A percentile compares a stretch with the other conserved stretches of the same genome.
phyloP scores from a whole-genome alignment of 108 stramenopile genomes.

The Pseudonitzschia delicatissima region DNA sequence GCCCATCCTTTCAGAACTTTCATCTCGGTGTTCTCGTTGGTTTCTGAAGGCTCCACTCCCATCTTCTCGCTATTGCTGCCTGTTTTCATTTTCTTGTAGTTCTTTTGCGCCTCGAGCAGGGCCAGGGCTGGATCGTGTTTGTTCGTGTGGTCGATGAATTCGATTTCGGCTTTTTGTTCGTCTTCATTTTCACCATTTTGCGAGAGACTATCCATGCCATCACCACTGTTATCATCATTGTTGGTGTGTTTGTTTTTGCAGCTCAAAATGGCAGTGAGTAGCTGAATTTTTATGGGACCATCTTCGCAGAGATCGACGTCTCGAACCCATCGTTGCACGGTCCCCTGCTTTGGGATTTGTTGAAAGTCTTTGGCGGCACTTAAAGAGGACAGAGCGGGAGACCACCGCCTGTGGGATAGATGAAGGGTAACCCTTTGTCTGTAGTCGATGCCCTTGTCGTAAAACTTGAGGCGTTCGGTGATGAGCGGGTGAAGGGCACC shows the following conservation, averaged over 20 bases:
- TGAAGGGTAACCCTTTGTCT: constrained; percentile 18
- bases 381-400: constrained; percentile 20
- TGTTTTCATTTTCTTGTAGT: background rate
- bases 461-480: constrained; percentile 9
- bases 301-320: constrained; percentile 7
- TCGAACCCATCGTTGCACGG: constrained; percentile 49
- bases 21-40: background rate
- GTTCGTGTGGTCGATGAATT: background rate
- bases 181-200: background rate
- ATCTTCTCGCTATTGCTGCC: background rate
- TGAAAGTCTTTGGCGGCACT: constrained; percentile 20
- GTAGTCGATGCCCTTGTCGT: constrained; percentile 22
- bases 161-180: background rate
- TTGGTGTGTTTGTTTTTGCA: background rate
- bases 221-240: background rate
- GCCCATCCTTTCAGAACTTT: constrained; percentile 20
- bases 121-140: constrained; percentile 3
- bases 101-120: background rate
- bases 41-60: background rate
- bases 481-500: constrained; percentile 29
- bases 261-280: background rate
- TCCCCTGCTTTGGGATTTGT: constrained; percentile 41
- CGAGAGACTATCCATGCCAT: background rate
- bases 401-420: constrained; percentile 18
- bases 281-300: background rate